phyloP scores from a whole-genome alignment of 306 rosid species.

The Pterocarpus macrocarpus region DNA sequence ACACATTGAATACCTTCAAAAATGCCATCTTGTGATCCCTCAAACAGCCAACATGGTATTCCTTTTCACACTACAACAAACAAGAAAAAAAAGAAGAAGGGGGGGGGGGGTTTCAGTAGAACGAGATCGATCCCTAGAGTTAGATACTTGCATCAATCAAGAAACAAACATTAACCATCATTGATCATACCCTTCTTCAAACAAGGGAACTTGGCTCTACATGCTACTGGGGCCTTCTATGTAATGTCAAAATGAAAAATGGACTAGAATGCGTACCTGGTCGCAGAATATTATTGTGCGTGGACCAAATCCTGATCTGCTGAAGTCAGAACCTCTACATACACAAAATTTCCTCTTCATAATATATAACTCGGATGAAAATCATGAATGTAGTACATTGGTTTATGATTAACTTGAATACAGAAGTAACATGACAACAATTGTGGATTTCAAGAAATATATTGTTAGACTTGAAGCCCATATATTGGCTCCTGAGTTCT shows the following conservation, averaged over 20 bases:
- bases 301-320: slow-evolving; percentile 98
- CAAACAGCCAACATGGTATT: slow-evolving; percentile 97
- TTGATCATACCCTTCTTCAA: slow-evolving; percentile 35
- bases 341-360: slow-evolving; percentile 39
- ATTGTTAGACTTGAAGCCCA: slow-evolving; percentile 33
- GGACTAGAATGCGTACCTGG: slow-evolving; percentile 67
- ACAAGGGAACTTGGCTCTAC: slow-evolving; percentile 36
- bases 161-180: slow-evolving; percentile 15
- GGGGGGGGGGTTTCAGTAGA: slow-evolving; percentile 1
- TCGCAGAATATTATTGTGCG: slow-evolving; percentile 97
- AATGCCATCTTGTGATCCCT: slow-evolving; percentile 96
- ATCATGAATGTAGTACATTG: too few relatives aligned
- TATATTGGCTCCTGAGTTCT: slow-evolving; percentile 29
- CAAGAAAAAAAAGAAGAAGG: background rate
- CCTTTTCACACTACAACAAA: slow-evolving; percentile 89
- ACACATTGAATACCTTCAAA: slow-evolving; percentile 70
- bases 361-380: slow-evolving; percentile 32
- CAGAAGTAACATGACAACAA: slow-evolving; percentile 17
- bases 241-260: slow-evolving; percentile 30
- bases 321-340: slow-evolving; percentile 86
- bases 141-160: slow-evolving; percentile 38
- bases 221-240: slow-evolving; percentile 28
- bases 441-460: slow-evolving; percentile 21
- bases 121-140: slow-evolving; percentile 23
- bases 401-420: slow-evolving; percentile 39